Conservation (phyloP, 2,329 filamentous ascomycete species). For the Cytospora mali region DNA sequence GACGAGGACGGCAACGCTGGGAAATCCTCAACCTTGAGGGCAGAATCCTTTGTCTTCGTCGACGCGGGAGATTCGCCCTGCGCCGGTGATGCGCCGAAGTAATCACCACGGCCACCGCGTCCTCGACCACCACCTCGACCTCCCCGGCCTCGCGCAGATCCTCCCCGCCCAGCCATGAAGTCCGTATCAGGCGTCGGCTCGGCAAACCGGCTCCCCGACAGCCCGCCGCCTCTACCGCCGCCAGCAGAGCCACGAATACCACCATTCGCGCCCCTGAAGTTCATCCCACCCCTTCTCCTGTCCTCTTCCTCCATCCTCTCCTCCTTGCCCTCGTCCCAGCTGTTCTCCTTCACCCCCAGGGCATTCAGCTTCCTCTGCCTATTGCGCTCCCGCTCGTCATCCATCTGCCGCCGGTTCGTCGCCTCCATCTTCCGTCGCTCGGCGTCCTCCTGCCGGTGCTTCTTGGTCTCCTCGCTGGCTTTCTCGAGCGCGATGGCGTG, state of each 20-base stretch:
- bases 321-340: conserved; percentile 63
- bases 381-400: conserved; percentile 63
- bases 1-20: conserved; percentile 41
- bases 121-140: conserved; percentile 37
- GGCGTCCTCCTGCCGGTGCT: conserved; percentile 54
- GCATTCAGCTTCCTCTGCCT: conserved; percentile 63
- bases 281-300: conserved; percentile 33
- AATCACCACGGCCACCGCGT: conserved; percentile 37
- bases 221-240: conserved; percentile 36
- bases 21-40: conserved; percentile 43
- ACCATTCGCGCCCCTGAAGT: conserved; percentile 45
- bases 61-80: conserved; percentile 17
- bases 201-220: conserved; percentile 49
- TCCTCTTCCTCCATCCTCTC: conserved; percentile 47
- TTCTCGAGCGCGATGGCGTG: conserved; percentile 58
- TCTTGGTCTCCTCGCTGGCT: conserved; percentile 58
- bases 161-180: conserved; percentile 38
- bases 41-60: conserved; percentile 37
- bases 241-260: conserved; percentile 44
- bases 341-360: conserved; percentile 54
- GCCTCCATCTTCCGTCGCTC: conserved; percentile 55
- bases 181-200: conserved; percentile 35
- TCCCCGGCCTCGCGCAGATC: conserved; percentile 26
- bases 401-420: conserved; percentile 53
- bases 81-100: conserved; percentile 8